Base-by-base conservation (phyloP, 2,329 filamentous ascomycete species). In the Decorospora gaudefroyi region DNA sequence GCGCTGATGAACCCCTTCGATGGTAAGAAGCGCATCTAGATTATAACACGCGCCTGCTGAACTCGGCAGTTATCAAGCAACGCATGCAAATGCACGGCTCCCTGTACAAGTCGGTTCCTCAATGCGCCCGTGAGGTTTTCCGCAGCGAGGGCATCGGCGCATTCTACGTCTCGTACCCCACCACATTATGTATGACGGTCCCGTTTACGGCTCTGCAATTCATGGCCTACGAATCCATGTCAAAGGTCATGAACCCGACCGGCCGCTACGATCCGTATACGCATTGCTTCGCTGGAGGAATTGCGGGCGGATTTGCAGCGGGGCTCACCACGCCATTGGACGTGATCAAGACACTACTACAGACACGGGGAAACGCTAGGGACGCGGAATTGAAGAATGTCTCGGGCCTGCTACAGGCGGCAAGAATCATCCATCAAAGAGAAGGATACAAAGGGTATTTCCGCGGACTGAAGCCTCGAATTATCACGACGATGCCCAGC, bases 1-100 rank as follows among this genome's bases (percentile, higher is more conserved):
- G 93, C 93, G 41, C 83, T 99, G 57, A 99, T 99, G 93, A 99
- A 97, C 68, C 93, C 93, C 15, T 99, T 99, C 70, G 93, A 99
- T 75, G 90, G 90, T 96, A 80, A 64, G 82, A 68, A 44, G 18
- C 39, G 30, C 31, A 33, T 12, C 13, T 27, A 17, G 8, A 28
- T 23, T 21, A 33, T 11, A n/a, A 28, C 23, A 18, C 25, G 19
- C 35, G 38, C 25, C 23, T 37, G 46, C 63, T 67, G 22, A 69
- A 30, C 28, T 21, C 30, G 13, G 19, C 64, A 96, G 93, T 99
- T 51, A 96, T 99, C 77, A 99, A 99, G 76, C 93, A 99, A 73
- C 88, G 93, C 62, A 99, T 99, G 93, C 93, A 99, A 73, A 88
- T 99, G 47, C 89, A 96, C 69, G 88, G 93, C 64, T 97, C 92